These are phyloP conservation scores for Blastobotrys muscicola DNA, from an alignment of 805 yeast genomes.

Conservation along the genomic window DNA sequence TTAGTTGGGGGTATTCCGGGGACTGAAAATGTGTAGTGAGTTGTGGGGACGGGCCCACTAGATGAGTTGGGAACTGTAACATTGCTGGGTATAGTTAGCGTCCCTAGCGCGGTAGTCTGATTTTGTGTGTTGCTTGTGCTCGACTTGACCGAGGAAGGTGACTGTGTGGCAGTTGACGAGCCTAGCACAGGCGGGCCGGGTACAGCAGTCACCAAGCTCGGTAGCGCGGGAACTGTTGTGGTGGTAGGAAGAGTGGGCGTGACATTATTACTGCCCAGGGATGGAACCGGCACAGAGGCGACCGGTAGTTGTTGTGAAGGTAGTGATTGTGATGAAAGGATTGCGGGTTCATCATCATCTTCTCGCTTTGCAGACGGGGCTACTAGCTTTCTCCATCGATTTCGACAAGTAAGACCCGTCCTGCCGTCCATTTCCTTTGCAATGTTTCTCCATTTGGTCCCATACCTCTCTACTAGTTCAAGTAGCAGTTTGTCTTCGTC, in stretches of 20 bases:
- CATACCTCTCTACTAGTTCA: constrained; percentile 56
- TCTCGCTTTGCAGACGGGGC: constrained; percentile 22
- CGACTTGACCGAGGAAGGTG: background rate
- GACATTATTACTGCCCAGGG: background rate
- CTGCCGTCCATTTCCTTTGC: constrained; percentile 63
- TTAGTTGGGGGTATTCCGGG: constrained; percentile 1
- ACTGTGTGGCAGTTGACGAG: background rate
- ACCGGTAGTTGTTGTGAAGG: background rate
- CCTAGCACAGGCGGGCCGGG: too few species aligned
- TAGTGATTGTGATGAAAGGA: constrained; percentile 6
- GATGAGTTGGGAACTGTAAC: background rate
- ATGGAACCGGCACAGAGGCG: background rate
- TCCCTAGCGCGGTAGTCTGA: too few species aligned
- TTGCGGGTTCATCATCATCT: constrained; percentile 3
- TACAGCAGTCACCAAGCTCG: too few species aligned
- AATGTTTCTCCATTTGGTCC: constrained; percentile 85
- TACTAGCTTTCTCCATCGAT: constrained; percentile 83
- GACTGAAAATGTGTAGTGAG: constrained; percentile 2
- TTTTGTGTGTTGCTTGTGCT: background rate
- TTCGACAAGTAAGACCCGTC: constrained; percentile 83
- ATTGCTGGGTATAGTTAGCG: background rate
- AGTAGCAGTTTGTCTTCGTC: constrained; percentile 69
- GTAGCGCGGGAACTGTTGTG: background rate
- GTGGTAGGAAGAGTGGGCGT: background rate
- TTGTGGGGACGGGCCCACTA: constrained; percentile 1